A percentile compares a stretch with the other conserved stretches of the same genome.
Evolutionary conservation across 306 rosid species (phyloP).

Genomic region (Gillenia trifoliata): DNA sequence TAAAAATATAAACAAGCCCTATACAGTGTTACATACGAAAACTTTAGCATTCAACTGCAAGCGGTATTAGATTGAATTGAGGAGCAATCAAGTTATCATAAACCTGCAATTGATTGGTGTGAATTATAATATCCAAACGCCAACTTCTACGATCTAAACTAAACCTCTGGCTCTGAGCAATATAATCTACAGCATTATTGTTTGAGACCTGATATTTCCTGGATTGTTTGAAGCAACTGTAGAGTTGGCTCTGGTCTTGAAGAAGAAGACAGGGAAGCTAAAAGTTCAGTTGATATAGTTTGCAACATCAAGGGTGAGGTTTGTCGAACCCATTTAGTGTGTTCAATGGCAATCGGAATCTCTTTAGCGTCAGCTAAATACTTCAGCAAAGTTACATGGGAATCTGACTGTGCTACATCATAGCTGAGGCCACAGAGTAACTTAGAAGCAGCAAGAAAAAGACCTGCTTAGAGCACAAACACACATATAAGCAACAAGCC

Average conservation of each 20-base stretch:
- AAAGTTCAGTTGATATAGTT: constrained; percentile 47
- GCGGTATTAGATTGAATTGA: not conserved
- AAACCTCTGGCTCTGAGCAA: not conserved
- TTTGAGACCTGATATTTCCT: constrained; percentile 25
- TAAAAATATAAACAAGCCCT: not conserved
- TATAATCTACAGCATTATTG: not conserved
- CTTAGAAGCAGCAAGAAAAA: constrained; percentile 53
- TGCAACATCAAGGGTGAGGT: constrained; percentile 47
- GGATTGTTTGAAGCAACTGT: constrained; percentile 49
- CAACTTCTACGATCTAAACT: not conserved
- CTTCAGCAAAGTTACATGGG: constrained; percentile 64
- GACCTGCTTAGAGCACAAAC: constrained; percentile 45
- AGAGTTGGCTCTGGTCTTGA: constrained; percentile 42
- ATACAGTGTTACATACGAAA: not conserved
- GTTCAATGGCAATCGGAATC: constrained; percentile 49
- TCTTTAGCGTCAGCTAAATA: constrained; percentile 55
- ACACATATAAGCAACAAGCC: constrained; percentile 3
- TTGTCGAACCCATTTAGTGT: constrained; percentile 53
- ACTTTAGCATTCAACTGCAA: not conserved
- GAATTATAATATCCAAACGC: not conserved
- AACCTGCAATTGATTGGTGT: not conserved
- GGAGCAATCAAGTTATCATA: not conserved
- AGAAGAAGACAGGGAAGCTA: constrained; percentile 59
- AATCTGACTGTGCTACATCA: constrained; percentile 33
- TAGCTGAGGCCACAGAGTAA: constrained; percentile 46